Evolutionary conservation across 2,329 filamentous ascomycete genomes (phyloP).

Genomic region (Claviceps purpurea): DNA sequence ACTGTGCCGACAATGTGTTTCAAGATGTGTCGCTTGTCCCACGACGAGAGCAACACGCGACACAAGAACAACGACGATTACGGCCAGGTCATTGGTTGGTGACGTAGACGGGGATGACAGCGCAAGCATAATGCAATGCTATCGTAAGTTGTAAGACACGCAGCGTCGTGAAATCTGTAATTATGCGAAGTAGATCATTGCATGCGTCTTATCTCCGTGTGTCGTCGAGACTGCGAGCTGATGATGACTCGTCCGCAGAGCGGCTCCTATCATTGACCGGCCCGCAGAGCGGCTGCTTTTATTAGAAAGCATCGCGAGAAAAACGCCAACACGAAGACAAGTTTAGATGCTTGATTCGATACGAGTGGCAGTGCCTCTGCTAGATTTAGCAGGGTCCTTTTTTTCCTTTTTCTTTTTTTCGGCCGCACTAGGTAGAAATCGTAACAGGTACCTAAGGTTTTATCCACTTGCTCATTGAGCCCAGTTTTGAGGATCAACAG

Average conservation of each 20-base stretch:
- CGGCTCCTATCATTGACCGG: background rate
- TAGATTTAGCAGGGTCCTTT: background rate
- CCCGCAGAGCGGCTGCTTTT: background rate
- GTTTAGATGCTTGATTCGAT: background rate
- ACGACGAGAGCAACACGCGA: background rate
- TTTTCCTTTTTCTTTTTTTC: background rate
- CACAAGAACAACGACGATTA: background rate
- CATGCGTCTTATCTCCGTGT: no score
- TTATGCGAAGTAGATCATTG: background rate
- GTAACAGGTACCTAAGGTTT: background rate
- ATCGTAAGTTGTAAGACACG: background rate
- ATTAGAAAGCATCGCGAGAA: background rate
- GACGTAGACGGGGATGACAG: background rate
- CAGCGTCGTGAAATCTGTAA: background rate
- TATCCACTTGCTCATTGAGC: constrained; percentile 2
- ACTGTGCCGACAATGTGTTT: constrained; percentile 8
- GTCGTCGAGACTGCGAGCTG: no score
- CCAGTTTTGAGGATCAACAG: background rate
- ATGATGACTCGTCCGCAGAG: no score
- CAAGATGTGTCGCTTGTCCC: constrained; percentile 5
- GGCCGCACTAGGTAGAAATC: background rate
- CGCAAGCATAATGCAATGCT: background rate
- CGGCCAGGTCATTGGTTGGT: background rate
- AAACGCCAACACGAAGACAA: background rate
- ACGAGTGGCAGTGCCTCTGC: background rate